Percentiles rank a stretch among this genome's conserved stretches.
These are phyloP conservation scores for Solanum rostratum DNA, from an alignment of 257 asterid genomes.

Conservation along the genomic window DNA sequence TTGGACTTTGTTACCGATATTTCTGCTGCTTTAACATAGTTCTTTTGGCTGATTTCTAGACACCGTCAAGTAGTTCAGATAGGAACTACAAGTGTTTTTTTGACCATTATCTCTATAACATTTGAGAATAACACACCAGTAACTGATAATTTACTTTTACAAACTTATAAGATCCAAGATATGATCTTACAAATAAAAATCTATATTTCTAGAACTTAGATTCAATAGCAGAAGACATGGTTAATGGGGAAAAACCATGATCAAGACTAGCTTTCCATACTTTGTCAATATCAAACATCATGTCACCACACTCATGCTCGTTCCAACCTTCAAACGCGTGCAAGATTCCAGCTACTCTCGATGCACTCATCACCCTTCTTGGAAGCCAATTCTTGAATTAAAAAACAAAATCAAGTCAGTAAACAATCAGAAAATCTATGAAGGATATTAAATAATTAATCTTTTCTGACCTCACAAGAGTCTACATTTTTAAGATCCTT, in stretches of 20 bases:
- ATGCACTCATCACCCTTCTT: conserved; percentile 56
- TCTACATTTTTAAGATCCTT: conserved; percentile 22
- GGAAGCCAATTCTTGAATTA: conserved; percentile 74
- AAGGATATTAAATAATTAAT: background rate
- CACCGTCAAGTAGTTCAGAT: too few relatives aligned
- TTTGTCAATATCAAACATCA: conserved; percentile 39
- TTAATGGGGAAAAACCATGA: conserved; percentile 61
- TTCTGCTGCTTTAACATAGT: too few relatives aligned
- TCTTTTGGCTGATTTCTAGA: too few relatives aligned
- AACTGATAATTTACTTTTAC: background rate
- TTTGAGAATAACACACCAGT: background rate
- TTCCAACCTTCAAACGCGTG: conserved; percentile 68
- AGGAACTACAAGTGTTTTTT: too few relatives aligned
- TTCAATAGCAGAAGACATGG: background rate
- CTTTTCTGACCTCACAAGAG: conserved; percentile 33
- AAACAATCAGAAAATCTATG: background rate
- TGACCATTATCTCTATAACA: too few relatives aligned
- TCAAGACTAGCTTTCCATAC: conserved; percentile 59
- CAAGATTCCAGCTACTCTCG: conserved; percentile 18
- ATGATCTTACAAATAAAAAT: background rate
- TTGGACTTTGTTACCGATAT: too few relatives aligned
- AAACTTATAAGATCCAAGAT: background rate
- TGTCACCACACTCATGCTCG: conserved; percentile 66
- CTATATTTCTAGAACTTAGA: background rate
- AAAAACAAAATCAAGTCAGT: background rate